These are phyloP conservation scores for Stellera chamaejasme DNA, from an alignment of 345 rosid genomes.

Conservation along the genomic window DNA sequence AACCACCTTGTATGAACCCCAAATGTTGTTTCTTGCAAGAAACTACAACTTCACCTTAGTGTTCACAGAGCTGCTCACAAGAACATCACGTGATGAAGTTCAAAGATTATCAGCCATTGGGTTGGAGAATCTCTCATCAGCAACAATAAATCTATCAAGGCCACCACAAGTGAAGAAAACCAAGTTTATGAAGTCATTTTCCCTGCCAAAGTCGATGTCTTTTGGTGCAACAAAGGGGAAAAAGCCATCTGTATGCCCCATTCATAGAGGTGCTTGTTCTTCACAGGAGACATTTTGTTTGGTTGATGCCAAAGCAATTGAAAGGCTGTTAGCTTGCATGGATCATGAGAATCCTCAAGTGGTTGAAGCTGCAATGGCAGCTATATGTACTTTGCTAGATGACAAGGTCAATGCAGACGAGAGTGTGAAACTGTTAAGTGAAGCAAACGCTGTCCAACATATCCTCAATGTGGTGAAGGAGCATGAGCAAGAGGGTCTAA, in stretches of 20 bases:
- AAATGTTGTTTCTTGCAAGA: slow-evolving; percentile 51
- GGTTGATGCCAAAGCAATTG: slow-evolving; percentile 74
- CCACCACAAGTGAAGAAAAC: slow-evolving; percentile 34
- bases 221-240: slow-evolving; percentile 39
- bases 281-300: slow-evolving; percentile 74
- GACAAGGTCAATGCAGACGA: slow-evolving; percentile 70
- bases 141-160: slow-evolving; percentile 50
- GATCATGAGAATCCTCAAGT: slow-evolving; percentile 68
- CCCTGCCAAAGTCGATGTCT: slow-evolving; percentile 36
- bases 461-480: slow-evolving; percentile 60
- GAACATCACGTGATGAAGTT: slow-evolving; percentile 71
- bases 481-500: slow-evolving; percentile 51
- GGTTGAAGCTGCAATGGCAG: slow-evolving; percentile 76
- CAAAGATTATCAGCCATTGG: slow-evolving; percentile 76
- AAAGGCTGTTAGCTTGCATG: slow-evolving; percentile 62
- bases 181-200: slow-evolving; percentile 36
- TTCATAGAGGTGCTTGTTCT: slow-evolving; percentile 85
- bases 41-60: slow-evolving; percentile 55
- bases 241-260: slow-evolving; percentile 36
- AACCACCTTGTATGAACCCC: slow-evolving; percentile 66
- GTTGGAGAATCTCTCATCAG: slow-evolving; percentile 69
- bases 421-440: slow-evolving; percentile 54
- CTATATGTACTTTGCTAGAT: slow-evolving; percentile 71
- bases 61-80: slow-evolving; percentile 68
- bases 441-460: slow-evolving; percentile 40